Evolutionary conservation across 2,329 filamentous ascomycete genomes (phyloP), one percentile per base, ranked within the genome.

Genomic region (Xylaria sp.): DNA sequence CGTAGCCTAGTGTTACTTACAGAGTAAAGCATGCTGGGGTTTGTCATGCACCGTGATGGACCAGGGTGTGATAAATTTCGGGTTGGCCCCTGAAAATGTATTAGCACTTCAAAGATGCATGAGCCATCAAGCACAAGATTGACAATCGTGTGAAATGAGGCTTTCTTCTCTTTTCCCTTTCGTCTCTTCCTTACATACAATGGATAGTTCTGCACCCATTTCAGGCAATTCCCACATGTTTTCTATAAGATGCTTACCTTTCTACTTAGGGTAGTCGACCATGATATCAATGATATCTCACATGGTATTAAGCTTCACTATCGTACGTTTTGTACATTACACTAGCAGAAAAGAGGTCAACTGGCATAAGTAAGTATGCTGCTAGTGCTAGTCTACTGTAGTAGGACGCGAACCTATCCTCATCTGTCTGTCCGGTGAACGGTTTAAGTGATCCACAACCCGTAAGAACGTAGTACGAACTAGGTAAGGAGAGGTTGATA

Each of bases 11-110:
- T n/a, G n/a, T n/a, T n/a, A n/a, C n/a, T n/a, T n/a, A n/a, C n/a
- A n/a, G n/a, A n/a, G n/a, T 27, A 45, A 49, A 62, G 63, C 49
- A 36, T 36, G 33, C 53, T n/a, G 15, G 29, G 31, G 11, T 38
- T n/a, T 3, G 42, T 50, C 27, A 63, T 66, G 63, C 64, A 63
- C 39, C n/a, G 64, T 59, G 15, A 53, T 42, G 31, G 11, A 36
- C 39, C 9, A 55, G 47, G 29, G n/a, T 53, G 22, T 42, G 25
- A 42, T 36, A 27, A 29, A 42, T n/a, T n/a, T 42, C 17, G 17
- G 20, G 29, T 15, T 17, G 47, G 31, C 61, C 61, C 61, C 61
- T 60, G 55, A 54, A 47, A 54, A 53, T 33, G 39, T 38, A 66
- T 59, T 59, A 27, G 11, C 47, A 63, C 54, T 63, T n/a, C n/a